phyloP scores from a whole-genome alignment of 805 yeast species.

The Zygosaccharomyces bisporus region DNA sequence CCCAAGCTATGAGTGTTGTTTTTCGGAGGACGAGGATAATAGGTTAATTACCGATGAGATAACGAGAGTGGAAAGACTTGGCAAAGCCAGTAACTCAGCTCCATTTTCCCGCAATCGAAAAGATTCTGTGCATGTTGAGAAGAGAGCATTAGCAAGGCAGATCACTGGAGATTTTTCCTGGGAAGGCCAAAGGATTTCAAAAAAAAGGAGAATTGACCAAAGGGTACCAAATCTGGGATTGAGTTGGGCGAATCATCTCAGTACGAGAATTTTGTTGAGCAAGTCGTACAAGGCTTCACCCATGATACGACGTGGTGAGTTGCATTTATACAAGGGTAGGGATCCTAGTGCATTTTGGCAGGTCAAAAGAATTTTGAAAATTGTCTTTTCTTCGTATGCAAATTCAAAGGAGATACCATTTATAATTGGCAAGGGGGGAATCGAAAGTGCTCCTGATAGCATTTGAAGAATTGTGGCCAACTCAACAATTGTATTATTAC shows the following conservation, averaged over 20 bases:
- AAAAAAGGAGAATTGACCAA: conserved; percentile 34
- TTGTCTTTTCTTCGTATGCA: conserved; percentile 42
- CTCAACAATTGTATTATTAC: neutral
- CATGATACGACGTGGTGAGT: conserved; percentile 27
- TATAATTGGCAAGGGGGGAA: conserved; percentile 28
- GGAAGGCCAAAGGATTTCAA: conserved; percentile 2
- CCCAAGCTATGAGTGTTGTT: conserved; percentile 14
- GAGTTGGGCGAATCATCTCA: conserved; percentile 50
- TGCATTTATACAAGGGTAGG: conserved; percentile 33
- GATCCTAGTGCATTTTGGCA: conserved; percentile 35
- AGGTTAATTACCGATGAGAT: conserved; percentile 24
- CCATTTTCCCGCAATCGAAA: neutral
- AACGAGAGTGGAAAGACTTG: neutral
- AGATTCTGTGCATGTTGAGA: neutral
- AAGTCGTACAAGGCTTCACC: conserved; percentile 43
- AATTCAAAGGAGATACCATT: conserved; percentile 24
- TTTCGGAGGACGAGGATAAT: conserved; percentile 34
- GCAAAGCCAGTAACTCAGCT: neutral
- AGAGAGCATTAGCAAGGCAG: neutral
- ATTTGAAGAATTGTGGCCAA: neutral
- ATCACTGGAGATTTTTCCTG: neutral
- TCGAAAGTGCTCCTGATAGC: conserved; percentile 17
- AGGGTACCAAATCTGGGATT: conserved; percentile 54
- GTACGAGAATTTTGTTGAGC: conserved; percentile 46
- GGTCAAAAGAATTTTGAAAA: conserved; percentile 37